Conservation (phyloP, 148 eudicot genomes). For the Rhododendron vialii region DNA sequence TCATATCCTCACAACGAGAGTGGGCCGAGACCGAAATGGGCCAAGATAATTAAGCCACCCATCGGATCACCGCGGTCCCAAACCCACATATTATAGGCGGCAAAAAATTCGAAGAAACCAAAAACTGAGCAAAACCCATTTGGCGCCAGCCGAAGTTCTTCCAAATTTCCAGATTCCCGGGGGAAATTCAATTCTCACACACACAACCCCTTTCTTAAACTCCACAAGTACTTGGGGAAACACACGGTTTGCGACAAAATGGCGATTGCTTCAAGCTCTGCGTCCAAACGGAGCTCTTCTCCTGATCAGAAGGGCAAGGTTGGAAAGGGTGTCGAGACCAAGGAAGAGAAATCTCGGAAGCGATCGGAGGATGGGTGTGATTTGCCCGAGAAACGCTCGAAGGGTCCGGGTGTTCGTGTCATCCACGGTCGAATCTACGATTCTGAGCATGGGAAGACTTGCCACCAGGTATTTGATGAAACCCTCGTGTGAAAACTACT, state of each 20-base stretch:
- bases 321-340: neutral
- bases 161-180: neutral
- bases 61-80: neutral
- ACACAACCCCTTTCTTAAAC: neutral
- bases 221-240: neutral
- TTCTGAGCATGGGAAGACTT: conserved; percentile 61
- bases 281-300: neutral
- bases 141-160: neutral
- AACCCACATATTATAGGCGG: neutral
- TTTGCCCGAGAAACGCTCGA: conserved; percentile 26
- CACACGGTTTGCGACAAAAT: neutral
- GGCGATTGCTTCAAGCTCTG: conserved; percentile 13
- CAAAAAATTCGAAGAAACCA: neutral
- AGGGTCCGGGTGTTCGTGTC: conserved; percentile 38
- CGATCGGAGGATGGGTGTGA: conserved; percentile 2
- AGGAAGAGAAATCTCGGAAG: conserved; percentile 4
- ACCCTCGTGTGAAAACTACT: neutral
- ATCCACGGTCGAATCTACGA: conserved; percentile 48
- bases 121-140: neutral
- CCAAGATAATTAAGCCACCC: neutral
- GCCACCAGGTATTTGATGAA: conserved; percentile 62
- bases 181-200: neutral
- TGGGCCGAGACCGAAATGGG: neutral
- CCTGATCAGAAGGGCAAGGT: conserved; percentile 1
- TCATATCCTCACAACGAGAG: neutral